A percentile compares a stretch with the other conserved stretches of the same genome.
These are phyloP conservation scores for Beauveria brongniartii DNA, from an alignment of 2,329 filamentous ascomycete genomes.

Conservation along the genomic window DNA sequence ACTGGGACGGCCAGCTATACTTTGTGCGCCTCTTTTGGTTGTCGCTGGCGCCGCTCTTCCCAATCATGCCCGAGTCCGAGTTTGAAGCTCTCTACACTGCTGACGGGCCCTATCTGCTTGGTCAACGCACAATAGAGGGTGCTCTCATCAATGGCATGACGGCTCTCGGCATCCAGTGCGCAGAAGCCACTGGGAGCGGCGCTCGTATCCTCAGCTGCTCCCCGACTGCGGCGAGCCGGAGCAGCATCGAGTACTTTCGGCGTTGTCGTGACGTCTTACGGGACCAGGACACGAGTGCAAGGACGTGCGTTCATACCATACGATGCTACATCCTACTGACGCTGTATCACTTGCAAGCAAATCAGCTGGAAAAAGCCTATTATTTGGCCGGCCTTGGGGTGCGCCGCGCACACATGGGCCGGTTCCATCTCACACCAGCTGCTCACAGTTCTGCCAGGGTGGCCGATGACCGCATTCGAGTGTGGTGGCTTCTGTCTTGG, in stretches of 20 bases:
- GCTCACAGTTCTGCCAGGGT: neutral
- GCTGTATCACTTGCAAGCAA: neutral
- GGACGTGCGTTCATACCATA: neutral
- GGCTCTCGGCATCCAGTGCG: neutral
- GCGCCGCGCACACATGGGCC: neutral
- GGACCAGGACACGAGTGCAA: neutral
- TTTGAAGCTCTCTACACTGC: neutral
- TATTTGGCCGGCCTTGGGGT: neutral
- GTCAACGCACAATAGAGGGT: neutral
- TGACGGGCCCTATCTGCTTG: neutral
- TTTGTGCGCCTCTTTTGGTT: neutral
- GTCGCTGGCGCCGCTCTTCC: neutral
- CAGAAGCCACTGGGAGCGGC: neutral
- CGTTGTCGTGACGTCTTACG: neutral
- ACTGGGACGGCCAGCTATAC: neutral
- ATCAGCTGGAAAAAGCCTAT: neutral
- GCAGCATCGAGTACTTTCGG: neutral
- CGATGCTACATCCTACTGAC: neutral
- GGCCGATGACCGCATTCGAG: neutral
- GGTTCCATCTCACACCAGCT: neutral
- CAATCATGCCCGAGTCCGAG: neutral
- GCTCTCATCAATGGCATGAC: neutral
- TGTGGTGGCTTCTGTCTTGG: neutral
- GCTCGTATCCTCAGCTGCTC: neutral
- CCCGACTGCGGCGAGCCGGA: neutral